phyloP scores from a whole-genome alignment of 2,329 filamentous ascomycete genomes.

The Lasiodiplodia hormozganensis region DNA sequence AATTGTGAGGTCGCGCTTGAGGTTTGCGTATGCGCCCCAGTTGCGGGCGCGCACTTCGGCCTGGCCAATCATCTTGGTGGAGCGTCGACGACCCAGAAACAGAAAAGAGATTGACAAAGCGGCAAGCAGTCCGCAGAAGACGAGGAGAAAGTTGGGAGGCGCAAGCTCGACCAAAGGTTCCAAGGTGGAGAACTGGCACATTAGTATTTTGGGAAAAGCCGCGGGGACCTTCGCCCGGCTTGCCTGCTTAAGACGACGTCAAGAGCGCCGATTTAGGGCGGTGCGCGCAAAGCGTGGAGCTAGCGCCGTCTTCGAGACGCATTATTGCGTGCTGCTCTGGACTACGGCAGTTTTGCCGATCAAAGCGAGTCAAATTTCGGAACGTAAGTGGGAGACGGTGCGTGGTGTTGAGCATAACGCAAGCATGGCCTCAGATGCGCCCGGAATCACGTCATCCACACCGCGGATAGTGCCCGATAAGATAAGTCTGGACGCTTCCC shows the following conservation, averaged over 20 bases:
- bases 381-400: not conserved
- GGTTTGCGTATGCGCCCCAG: conserved; percentile 15
- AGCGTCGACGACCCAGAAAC: not conserved
- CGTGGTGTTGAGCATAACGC: conserved; percentile 21
- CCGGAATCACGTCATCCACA: conserved; percentile 18
- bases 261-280: conserved; percentile 1
- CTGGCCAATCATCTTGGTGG: conserved; percentile 25
- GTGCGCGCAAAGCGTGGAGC: not conserved
- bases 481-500: not conserved
- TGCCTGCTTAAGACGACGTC: conserved; percentile 10
- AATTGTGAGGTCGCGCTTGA: conserved; percentile 21
- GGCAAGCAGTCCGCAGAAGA: not conserved
- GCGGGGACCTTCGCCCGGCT: conserved; percentile 1
- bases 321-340: not conserved
- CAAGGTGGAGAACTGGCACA: not conserved
- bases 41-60: conserved; percentile 14
- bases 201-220: not conserved
- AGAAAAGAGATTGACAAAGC: not conserved
- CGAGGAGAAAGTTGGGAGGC: not conserved
- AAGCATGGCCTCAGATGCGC: conserved; percentile 16
- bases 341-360: not conserved
- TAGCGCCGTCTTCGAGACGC: not conserved
- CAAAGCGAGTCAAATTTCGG: conserved; percentile 1
- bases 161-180: not conserved
- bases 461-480: not conserved